These are phyloP conservation scores for Leccinum solheimii DNA, from an alignment of 1,284 basidiomycete genomes.

Conservation along the genomic window DNA sequence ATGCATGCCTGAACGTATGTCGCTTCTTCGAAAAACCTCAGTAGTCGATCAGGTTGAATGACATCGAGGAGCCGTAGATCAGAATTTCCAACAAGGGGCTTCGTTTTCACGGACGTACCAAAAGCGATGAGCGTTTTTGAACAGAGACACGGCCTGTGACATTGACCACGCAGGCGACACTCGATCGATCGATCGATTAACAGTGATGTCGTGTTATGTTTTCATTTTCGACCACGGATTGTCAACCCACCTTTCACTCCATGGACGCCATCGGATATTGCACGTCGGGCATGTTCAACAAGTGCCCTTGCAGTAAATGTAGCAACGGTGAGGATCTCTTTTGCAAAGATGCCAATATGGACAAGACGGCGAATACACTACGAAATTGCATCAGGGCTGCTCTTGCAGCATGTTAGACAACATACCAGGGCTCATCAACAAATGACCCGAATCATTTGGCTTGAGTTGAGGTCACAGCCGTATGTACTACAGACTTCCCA, in stretches of 20 bases:
- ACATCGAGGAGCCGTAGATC: neutral
- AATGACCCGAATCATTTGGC: too few relatives aligned
- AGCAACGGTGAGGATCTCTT: neutral
- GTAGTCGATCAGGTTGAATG: neutral
- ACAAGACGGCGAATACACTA: neutral
- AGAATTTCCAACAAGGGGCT: neutral
- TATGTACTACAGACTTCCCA: too few relatives aligned
- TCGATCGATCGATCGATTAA: neutral
- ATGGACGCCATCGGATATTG: neutral
- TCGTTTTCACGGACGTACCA: neutral
- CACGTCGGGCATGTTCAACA: neutral
- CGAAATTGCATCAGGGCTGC: neutral
- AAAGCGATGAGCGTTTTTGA: neutral
- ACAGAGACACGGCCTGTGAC: neutral
- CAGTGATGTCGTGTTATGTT: neutral
- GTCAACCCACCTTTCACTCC: neutral
- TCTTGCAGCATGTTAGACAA: neutral
- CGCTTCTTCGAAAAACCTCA: slow-evolving; percentile 10
- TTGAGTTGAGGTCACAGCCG: too few relatives aligned
- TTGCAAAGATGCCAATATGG: neutral
- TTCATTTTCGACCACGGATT: slow-evolving; percentile 3
- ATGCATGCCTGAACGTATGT: slow-evolving; percentile 1
- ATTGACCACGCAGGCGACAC: neutral
- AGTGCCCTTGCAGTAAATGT: slow-evolving; percentile 1
- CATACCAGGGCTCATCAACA: too few relatives aligned